Evolutionary conservation across 2,329 filamentous ascomycete species (phyloP).

Genomic region (Teratosphaeriaceae sp.): DNA sequence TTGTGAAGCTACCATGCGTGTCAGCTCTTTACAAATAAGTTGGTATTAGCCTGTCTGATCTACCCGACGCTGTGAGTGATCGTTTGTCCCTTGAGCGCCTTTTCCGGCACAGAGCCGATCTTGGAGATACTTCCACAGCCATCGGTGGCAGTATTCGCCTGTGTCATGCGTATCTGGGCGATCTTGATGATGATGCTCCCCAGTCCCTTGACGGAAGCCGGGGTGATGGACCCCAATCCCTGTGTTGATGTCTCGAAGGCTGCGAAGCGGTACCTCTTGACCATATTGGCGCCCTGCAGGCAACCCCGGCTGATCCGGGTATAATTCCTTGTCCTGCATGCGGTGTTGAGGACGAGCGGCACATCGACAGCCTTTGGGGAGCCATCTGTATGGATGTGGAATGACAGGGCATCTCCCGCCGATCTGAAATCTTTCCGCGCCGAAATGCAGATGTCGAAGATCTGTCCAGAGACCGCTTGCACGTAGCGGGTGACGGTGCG

Average conservation of each 20-base stretch:
- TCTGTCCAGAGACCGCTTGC: conserved; percentile 12
- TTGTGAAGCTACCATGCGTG: neutral
- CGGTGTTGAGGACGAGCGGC: neutral
- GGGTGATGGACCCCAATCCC: neutral
- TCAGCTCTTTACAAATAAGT: too few relatives aligned
- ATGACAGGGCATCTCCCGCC: conserved; percentile 10
- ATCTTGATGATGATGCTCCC: conserved; percentile 12
- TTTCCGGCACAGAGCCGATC: conserved; percentile 13
- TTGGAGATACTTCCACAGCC: neutral
- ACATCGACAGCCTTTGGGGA: neutral
- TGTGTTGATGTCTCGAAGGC: neutral
- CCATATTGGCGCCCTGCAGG: neutral
- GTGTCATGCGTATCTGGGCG: neutral
- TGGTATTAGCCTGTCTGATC: neutral
- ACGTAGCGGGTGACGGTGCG: conserved; percentile 18
- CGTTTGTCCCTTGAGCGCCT: conserved; percentile 15
- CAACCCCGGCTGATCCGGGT: neutral
- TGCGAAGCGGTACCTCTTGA: neutral
- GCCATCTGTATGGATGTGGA: conserved; percentile 13
- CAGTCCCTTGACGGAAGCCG: conserved; percentile 2
- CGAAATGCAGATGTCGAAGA: conserved; percentile 14
- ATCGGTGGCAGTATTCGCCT: neutral
- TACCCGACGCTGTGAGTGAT: conserved; percentile 14
- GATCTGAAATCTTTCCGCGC: conserved; percentile 2
- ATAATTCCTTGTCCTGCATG: neutral